Evolutionary conservation across 2,329 filamentous ascomycete species (phyloP), one percentile per base, ranked within the genome.

Genomic region (Pyrenophora seminiperda): DNA sequence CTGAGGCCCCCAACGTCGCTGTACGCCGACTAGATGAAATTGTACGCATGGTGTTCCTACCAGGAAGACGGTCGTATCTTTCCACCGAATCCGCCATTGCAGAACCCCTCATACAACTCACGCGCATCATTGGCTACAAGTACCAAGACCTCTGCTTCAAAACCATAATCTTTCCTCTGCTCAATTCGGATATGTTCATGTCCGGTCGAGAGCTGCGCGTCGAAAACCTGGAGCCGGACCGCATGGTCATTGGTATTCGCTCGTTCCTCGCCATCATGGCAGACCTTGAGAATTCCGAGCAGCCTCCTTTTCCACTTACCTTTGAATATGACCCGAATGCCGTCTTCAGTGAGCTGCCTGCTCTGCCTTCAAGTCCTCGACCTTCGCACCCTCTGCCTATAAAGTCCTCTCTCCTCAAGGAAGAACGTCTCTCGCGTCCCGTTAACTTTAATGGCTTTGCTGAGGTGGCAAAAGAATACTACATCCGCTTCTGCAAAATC

Each of bases 221-320:
- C 20, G 94, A 97, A 67, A 90, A 95, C 66, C 81, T 99, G 54
- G 94, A 99, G 55, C 94, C 95, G 0, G 95, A 99, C 68, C 88
- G 90, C 63, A 96, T 97, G 76, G 93, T 97, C n/a, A 89, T 99
- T 61, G 94, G 92, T 2, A 99, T 99, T 56, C 85, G 91, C 56
- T 90, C 94, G 3, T 99, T 97, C 69, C 80, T 99, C 20, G 90
- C 89, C 24, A 91, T 97, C 60, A 93, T 99, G 84, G 83, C 89
- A 0, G 94, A 99, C 70, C 79, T 97, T 19, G 94, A 99, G 72
- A 93, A 88, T 56, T 87, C 88, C 19, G 88, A 92, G 40, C 82
- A 85, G 56, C 94, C 94, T 2, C 89, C 91, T 0, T 97, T 97
- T 60, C 94, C 94, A 1, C 84, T 86, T 37, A 83, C 84, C 9